phyloP scores from a whole-genome alignment of 1,284 basidiomycete genomes.

The Golubevia sp. region DNA sequence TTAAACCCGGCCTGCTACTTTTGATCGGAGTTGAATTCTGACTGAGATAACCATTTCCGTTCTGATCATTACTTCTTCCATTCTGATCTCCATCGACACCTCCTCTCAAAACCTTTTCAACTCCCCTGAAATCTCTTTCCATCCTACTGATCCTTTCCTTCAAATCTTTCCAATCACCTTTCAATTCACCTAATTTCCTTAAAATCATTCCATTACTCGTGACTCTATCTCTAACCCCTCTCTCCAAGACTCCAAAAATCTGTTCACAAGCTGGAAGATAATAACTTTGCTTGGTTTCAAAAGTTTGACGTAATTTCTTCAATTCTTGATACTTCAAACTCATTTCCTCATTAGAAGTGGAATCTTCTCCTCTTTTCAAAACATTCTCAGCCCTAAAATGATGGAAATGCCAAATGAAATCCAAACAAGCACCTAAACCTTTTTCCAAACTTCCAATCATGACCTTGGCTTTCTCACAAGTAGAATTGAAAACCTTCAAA shows the following conservation, averaged over 20 bases:
- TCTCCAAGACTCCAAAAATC: conserved; percentile 39
- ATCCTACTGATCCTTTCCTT: conserved; percentile 28
- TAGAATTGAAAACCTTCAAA: conserved; percentile 33
- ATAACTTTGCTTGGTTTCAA: conserved; percentile 40
- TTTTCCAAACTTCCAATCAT: conserved; percentile 53
- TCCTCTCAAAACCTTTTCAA: background rate
- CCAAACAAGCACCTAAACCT: conserved; percentile 26
- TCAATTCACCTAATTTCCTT: conserved; percentile 33
- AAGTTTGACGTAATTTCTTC: conserved; percentile 20
- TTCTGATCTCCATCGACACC: conserved; percentile 23
- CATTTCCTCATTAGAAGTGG: conserved; percentile 17
- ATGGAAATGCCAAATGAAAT: conserved; percentile 26
- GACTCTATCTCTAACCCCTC: conserved; percentile 31
- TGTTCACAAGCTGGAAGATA: conserved; percentile 44
- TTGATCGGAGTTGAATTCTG: conserved; percentile 21
- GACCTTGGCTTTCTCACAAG: conserved; percentile 33
- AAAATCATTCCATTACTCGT: conserved; percentile 41
- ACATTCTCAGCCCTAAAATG: conserved; percentile 15
- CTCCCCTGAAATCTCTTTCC: conserved; percentile 27
- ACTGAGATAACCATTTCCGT: conserved; percentile 7
- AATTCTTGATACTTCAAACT: conserved; percentile 15
- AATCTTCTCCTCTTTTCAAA: background rate
- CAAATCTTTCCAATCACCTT: conserved; percentile 32
- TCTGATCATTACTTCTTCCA: conserved; percentile 2
- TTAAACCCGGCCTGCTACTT: conserved; percentile 10